phyloP scores from a whole-genome alignment of 768 basidiomycete species.

The Boletus fagicola region DNA sequence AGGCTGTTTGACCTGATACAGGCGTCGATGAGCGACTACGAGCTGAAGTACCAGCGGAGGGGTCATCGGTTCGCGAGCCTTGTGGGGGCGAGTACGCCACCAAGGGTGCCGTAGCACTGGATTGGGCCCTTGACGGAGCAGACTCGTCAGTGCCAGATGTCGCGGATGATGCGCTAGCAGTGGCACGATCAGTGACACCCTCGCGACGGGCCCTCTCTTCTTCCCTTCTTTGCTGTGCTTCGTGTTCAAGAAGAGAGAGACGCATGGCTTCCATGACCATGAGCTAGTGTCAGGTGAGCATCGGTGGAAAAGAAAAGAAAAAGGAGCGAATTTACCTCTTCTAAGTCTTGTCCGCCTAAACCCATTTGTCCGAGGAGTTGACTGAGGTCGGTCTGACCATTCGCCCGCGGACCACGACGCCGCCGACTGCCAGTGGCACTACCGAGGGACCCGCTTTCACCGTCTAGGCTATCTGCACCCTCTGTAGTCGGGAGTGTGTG shows the following conservation, averaged over 20 bases:
- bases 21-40: conserved; percentile 32
- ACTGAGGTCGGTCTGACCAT: conserved; percentile 55
- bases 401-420: conserved; percentile 54
- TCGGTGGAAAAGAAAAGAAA: conserved; percentile 11
- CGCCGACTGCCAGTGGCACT: conserved; percentile 49
- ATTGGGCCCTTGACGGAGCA: conserved; percentile 4
- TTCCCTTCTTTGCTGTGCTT: conserved; percentile 83
- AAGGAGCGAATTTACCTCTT: conserved; percentile 65
- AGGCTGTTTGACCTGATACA: conserved; percentile 36
- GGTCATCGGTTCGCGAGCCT: conserved; percentile 12
- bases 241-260: conserved; percentile 88
- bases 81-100: conserved; percentile 4
- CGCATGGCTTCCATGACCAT: conserved; percentile 99
- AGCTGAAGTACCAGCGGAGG: conserved; percentile 8
- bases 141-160: conserved; percentile 7
- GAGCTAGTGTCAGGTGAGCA: conserved; percentile 48
- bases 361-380: conserved; percentile 62
- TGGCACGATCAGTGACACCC: conserved; percentile 38
- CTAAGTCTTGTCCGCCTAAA: conserved; percentile 82
- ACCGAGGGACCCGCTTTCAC: conserved; percentile 33
- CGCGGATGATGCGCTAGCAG: conserved; percentile 22
- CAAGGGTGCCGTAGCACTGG: conserved; percentile 2
- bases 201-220: conserved; percentile 64
- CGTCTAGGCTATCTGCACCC: conserved; percentile 43
- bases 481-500: conserved; percentile 64